Evolutionary conservation across 257 asterid species (phyloP).

Genomic region (Forsythia viridissima): DNA sequence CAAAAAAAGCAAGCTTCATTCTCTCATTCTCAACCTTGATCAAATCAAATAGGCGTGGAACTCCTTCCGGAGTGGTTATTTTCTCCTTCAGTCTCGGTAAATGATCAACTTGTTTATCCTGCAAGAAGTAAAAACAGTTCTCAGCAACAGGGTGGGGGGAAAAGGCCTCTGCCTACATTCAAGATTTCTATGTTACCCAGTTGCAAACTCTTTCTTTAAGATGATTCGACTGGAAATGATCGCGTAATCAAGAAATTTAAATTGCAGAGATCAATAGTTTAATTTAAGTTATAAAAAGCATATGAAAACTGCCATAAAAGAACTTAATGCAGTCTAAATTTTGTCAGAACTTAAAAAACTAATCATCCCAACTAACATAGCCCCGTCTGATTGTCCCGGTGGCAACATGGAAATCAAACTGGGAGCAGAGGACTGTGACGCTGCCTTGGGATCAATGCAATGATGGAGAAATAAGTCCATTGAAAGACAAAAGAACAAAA

Average conservation of each 20-base stretch:
- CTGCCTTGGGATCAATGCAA: background rate
- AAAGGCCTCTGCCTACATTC: background rate
- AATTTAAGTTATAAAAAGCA: background rate
- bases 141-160: background rate
- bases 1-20: constrained; percentile 88
- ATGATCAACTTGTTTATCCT: constrained; percentile 85
- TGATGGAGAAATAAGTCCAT: background rate
- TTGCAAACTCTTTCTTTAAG: background rate
- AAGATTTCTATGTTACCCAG: background rate
- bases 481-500: background rate
- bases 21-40: constrained; percentile 84
- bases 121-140: constrained; percentile 29
- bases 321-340: background rate
- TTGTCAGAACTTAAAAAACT: background rate
- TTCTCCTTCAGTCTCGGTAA: constrained; percentile 59
- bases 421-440: background rate
- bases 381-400: background rate
- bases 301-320: background rate
- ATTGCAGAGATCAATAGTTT: background rate
- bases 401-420: constrained; percentile 10
- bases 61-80: constrained; percentile 72
- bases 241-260: background rate
- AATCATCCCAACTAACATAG: constrained; percentile 2
- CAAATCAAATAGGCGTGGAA: constrained; percentile 90
- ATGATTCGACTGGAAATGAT: constrained; percentile 7